These are phyloP conservation scores for Pulveroboletus sp. DNA, from an alignment of 768 basidiomycete species.

Conservation along the genomic window DNA sequence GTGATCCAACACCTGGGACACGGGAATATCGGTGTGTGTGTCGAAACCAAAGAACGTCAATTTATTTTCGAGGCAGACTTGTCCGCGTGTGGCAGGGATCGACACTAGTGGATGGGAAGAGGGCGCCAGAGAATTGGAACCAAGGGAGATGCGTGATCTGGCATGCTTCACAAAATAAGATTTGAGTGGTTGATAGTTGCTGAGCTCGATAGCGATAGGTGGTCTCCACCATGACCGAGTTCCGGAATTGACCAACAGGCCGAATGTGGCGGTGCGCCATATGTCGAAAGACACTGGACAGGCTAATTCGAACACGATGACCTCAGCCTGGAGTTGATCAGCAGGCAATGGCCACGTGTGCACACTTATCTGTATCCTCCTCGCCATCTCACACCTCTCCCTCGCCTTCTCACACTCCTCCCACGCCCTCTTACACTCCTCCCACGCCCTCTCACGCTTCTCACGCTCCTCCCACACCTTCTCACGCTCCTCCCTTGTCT, in stretches of 20 bases:
- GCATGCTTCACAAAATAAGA: background rate
- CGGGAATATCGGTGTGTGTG: conserved; percentile 3
- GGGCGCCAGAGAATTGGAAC: background rate
- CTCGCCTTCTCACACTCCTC: conserved; percentile 22
- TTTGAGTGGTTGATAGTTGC: too few species aligned
- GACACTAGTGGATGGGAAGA: conserved; percentile 24
- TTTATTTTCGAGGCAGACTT: conserved; percentile 29
- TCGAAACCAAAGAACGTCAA: conserved; percentile 33
- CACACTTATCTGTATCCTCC: conserved; percentile 2
- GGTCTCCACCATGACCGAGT: too few species aligned
- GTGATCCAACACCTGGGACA: conserved; percentile 8
- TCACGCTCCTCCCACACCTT: too few species aligned
- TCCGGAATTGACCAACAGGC: conserved; percentile 36
- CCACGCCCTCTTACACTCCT: too few species aligned
- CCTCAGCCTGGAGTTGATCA: conserved; percentile 12
- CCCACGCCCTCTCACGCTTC: too few species aligned
- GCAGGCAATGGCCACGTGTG: conserved; percentile 48
- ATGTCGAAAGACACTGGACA: conserved; percentile 36
- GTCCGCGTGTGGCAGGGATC: conserved; percentile 16
- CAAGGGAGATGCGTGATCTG: conserved; percentile 33
- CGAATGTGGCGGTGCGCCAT: conserved; percentile 32
- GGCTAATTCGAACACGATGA: conserved; percentile 40
- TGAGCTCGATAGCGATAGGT: background rate
- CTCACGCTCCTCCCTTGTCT: too few species aligned
- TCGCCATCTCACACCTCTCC: too few species aligned